phyloP scores from a whole-genome alignment of 257 asterid species.

The Thymus mandschuricus region DNA sequence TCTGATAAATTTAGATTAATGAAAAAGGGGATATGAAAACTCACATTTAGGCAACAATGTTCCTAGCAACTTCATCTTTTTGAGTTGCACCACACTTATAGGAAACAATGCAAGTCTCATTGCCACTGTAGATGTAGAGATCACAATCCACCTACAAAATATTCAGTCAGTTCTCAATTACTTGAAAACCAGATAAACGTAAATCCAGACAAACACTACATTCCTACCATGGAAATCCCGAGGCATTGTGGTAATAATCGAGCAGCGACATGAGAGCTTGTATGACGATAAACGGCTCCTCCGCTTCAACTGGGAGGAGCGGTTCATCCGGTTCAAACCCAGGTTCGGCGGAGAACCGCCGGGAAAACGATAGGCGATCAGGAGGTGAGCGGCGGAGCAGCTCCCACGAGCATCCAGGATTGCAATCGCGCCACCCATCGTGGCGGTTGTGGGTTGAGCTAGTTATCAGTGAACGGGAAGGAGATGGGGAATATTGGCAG shows the following conservation, averaged over 20 bases:
- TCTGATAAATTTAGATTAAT: slow-evolving; percentile 18
- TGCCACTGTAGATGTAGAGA: slow-evolving; percentile 71
- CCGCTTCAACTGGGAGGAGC: slow-evolving; percentile 37
- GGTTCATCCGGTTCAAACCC: slow-evolving; percentile 30
- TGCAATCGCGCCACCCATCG: background rate
- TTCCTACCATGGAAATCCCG: slow-evolving; percentile 56
- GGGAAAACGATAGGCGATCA: slow-evolving; percentile 20
- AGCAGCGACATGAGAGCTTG: slow-evolving; percentile 47
- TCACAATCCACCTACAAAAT: slow-evolving; percentile 80
- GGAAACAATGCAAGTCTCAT: slow-evolving; percentile 73
- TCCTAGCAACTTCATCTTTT: slow-evolving; percentile 64
- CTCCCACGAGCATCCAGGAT: slow-evolving; percentile 31
- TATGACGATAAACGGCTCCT: slow-evolving; percentile 43
- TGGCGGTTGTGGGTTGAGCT: slow-evolving; percentile 29
- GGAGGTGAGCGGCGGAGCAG: slow-evolving; percentile 28
- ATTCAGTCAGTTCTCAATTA: slow-evolving; percentile 20
- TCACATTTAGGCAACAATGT: slow-evolving; percentile 74
- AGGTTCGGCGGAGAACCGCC: slow-evolving; percentile 39
- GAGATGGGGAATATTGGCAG: slow-evolving; percentile 32
- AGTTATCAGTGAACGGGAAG: slow-evolving; percentile 15
- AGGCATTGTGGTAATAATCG: slow-evolving; percentile 49
- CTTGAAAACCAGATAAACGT: background rate
- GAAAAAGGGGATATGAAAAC: slow-evolving; percentile 36
- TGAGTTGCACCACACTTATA: slow-evolving; percentile 66
- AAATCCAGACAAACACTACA: background rate